These are phyloP conservation scores for Phytophthora crassamura DNA, from an alignment of 352 stramenopile species.

Conservation along the genomic window DNA sequence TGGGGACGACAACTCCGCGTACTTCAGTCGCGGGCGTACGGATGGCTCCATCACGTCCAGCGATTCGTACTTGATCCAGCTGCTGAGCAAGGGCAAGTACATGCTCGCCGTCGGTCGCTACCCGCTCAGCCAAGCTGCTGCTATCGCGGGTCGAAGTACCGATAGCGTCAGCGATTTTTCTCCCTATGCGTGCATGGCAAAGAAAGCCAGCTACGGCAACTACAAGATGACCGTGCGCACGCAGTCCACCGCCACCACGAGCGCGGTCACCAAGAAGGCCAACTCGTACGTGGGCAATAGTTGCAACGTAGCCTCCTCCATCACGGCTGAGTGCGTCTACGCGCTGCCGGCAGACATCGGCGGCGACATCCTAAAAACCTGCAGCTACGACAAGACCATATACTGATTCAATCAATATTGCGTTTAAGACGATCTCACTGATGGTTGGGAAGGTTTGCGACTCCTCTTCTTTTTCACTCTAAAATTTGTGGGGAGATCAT, in stretches of 20 bases:
- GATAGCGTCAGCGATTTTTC: constrained; percentile 51
- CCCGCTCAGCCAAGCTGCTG: constrained; percentile 50
- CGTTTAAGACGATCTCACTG: too few species aligned
- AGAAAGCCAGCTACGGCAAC: constrained; percentile 68
- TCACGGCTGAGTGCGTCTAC: constrained; percentile 55
- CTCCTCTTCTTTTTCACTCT: too few species aligned
- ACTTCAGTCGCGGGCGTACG: constrained; percentile 35
- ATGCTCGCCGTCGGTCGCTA: constrained; percentile 67
- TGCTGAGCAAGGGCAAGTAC: constrained; percentile 51
- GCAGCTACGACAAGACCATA: constrained; percentile 59
- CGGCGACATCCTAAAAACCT: constrained; percentile 37
- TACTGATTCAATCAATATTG: constrained; percentile 29
- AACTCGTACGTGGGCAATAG: constrained; percentile 79
- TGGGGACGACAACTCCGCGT: constrained; percentile 58
- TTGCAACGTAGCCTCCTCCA: constrained; percentile 38
- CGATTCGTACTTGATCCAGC: constrained; percentile 74
- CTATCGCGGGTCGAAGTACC: constrained; percentile 40
- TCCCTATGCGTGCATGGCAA: constrained; percentile 67
- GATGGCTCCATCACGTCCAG: constrained; percentile 58
- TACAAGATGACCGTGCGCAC: constrained; percentile 70
- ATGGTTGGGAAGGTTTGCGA: too few species aligned
- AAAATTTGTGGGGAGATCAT: too few species aligned
- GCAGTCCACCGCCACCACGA: constrained; percentile 42
- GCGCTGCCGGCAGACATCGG: constrained; percentile 49
- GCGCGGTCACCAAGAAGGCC: constrained; percentile 42